Evolutionary conservation across 78 protist genomes (phyloP).

Genomic region (Dictyostelium citrinum): DNA sequence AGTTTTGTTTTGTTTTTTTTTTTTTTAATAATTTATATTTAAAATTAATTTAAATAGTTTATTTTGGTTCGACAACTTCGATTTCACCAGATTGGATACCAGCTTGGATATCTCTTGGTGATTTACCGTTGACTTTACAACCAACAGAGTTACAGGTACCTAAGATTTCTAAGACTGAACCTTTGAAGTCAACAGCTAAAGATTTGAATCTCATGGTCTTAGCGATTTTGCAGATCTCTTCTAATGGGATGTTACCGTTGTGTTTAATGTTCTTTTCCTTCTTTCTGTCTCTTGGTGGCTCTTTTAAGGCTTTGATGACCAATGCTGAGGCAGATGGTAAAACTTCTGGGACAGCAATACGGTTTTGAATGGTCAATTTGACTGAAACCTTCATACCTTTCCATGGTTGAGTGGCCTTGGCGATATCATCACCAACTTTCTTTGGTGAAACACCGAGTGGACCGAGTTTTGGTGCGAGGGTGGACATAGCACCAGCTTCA

Average conservation of each 20-base stretch:
- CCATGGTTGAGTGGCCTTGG: slow-evolving; percentile 96
- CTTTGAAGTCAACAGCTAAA: slow-evolving; percentile 89
- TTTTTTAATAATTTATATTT: not conserved
- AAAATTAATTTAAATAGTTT: not conserved
- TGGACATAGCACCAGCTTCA: slow-evolving; percentile 94
- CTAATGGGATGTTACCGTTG: slow-evolving; percentile 94
- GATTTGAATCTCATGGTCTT: slow-evolving; percentile 89
- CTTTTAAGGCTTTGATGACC: slow-evolving; percentile 97
- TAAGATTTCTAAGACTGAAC: slow-evolving; percentile 96
- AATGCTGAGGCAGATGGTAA: slow-evolving; percentile 97
- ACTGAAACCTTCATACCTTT: slow-evolving; percentile 96
- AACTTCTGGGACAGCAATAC: slow-evolving; percentile 95
- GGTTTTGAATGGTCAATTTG: slow-evolving; percentile 96
- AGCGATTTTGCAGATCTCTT: slow-evolving; percentile 93
- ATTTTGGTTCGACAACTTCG: slow-evolving; percentile 21
- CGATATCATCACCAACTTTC: slow-evolving; percentile 98
- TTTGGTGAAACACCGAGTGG: slow-evolving; percentile 99
- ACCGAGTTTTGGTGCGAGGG: slow-evolving; percentile 99
- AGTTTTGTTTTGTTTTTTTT: not conserved
- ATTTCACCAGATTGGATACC: slow-evolving; percentile 83
- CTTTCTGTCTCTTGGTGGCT: slow-evolving; percentile 99
- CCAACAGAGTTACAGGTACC: slow-evolving; percentile 97
- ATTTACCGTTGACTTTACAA: slow-evolving; percentile 95
- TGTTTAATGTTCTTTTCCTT: slow-evolving; percentile 98
- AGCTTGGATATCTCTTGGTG: slow-evolving; percentile 88